Percentiles rank a stretch among this genome's conserved stretches.
phyloP scores from a whole-genome alignment of 2,329 filamentous ascomycete species.

The Neobulgaria alba region DNA sequence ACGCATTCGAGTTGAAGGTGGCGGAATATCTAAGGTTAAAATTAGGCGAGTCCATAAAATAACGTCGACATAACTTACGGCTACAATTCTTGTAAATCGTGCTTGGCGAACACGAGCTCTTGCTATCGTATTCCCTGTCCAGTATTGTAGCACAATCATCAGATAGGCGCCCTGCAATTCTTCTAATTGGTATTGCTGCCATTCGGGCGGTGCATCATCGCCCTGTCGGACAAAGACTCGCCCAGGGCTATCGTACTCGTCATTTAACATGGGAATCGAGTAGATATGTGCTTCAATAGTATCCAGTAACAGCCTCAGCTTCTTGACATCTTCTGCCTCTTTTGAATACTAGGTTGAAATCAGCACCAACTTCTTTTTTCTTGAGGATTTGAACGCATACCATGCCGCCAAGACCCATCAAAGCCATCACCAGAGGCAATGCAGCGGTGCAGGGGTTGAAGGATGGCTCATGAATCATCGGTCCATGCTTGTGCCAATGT shows the following conservation, averaged over 20 bases:
- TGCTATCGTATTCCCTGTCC: conserved; percentile 24
- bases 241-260: conserved; percentile 25
- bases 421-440: conserved; percentile 23
- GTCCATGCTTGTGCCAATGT: conserved; percentile 28
- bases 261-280: conserved; percentile 21
- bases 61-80: conserved; percentile 14
- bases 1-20: conserved; percentile 18
- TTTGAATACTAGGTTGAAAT: conserved; percentile 21
- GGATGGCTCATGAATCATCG: conserved; percentile 25
- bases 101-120: conserved; percentile 24
- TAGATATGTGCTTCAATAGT: conserved; percentile 23
- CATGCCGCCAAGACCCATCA: conserved; percentile 28
- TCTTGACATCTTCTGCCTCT: conserved; percentile 15
- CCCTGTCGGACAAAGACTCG: conserved; percentile 18
- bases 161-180: conserved; percentile 28
- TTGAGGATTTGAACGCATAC: too few relatives aligned
- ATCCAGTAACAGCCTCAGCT: conserved; percentile 21
- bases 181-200: conserved; percentile 26
- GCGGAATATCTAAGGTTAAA: conserved; percentile 22
- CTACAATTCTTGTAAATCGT: conserved; percentile 22
- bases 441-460: conserved; percentile 26
- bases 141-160: conserved; percentile 26
- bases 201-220: conserved; percentile 19
- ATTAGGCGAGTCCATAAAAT: neutral
- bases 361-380: neutral